These are phyloP conservation scores for Kickxella alabastrina DNA, from an alignment of 192 early-diverging fungal species.

Conservation along the genomic window DNA sequence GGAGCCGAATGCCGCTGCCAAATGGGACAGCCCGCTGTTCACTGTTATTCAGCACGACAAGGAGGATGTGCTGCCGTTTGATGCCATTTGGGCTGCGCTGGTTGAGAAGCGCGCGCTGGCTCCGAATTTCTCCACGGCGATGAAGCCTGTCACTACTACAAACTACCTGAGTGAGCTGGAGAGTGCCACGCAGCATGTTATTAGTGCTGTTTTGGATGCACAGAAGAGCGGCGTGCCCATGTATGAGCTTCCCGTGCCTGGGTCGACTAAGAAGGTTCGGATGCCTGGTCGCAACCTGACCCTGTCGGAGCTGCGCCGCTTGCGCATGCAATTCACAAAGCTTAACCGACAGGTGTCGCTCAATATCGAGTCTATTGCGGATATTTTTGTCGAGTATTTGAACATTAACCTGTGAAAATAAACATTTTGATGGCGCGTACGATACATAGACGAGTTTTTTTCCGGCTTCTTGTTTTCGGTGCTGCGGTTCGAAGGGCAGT, in stretches of 20 bases:
- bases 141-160: slow-evolving; percentile 85
- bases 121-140: slow-evolving; percentile 83
- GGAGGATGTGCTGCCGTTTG: slow-evolving; percentile 52
- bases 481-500: neutral
- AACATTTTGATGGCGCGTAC: too few species aligned
- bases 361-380: slow-evolving; percentile 65
- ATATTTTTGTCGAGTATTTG: slow-evolving; percentile 89
- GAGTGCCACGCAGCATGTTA: slow-evolving; percentile 71
- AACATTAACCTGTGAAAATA: slow-evolving; percentile 71
- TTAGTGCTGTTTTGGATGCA: slow-evolving; percentile 69
- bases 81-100: slow-evolving; percentile 72
- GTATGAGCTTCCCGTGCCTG: slow-evolving; percentile 57
- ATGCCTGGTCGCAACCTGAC: slow-evolving; percentile 74
- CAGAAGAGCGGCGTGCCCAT: slow-evolving; percentile 66
- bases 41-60: slow-evolving; percentile 73
- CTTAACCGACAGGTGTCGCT: slow-evolving; percentile 86
- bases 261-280: slow-evolving; percentile 31
- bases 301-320: slow-evolving; percentile 73
- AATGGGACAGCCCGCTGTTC: slow-evolving; percentile 98
- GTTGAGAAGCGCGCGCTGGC: slow-evolving; percentile 68
- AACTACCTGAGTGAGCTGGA: slow-evolving; percentile 94
- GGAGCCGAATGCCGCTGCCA: slow-evolving; percentile 84
- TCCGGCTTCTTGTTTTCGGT: neutral
- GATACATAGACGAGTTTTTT: too few species aligned
- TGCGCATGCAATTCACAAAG: slow-evolving; percentile 77